Evolutionary conservation across 257 asterid species (phyloP).

Genomic region (Nemophila menziesii): DNA sequence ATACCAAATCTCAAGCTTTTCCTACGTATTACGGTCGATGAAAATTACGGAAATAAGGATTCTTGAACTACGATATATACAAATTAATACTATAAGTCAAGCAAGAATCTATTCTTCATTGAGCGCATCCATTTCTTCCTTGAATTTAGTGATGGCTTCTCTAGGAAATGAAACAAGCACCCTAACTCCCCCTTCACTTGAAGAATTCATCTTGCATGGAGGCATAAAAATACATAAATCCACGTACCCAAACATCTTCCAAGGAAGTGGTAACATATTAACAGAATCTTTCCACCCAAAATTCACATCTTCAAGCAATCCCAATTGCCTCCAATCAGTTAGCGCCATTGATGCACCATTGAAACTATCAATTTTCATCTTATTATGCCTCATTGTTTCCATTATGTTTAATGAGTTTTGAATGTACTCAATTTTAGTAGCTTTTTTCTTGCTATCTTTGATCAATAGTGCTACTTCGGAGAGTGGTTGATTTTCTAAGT

Average conservation of each 20-base stretch:
- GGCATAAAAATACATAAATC: conserved; percentile 13
- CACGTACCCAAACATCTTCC: conserved; percentile 14
- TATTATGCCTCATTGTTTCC: no score
- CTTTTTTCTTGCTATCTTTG: no score
- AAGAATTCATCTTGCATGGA: neutral
- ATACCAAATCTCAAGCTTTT: no score
- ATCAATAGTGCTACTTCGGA: no score
- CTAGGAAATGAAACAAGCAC: conserved; percentile 12
- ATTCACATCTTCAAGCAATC: conserved; percentile 9
- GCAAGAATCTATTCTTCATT: neutral
- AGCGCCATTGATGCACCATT: no score
- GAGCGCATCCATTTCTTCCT: conserved; percentile 13
- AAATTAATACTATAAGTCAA: neutral
- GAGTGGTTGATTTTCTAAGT: no score
- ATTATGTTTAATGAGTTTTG: no score
- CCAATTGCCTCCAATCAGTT: conserved; percentile 14
- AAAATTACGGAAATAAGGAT: no score
- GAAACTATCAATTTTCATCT: no score
- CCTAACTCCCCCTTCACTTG: conserved; percentile 12
- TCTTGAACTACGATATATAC: no score
- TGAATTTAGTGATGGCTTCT: conserved; percentile 10
- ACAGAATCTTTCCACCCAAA: conserved; percentile 11
- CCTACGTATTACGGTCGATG: no score
- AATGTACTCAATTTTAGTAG: no score
- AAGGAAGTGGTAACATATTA: conserved; percentile 9